These are phyloP conservation scores for Neopestalotiopsis rosae DNA, from an alignment of 2,329 filamentous ascomycete genomes.

Conservation along the genomic window DNA sequence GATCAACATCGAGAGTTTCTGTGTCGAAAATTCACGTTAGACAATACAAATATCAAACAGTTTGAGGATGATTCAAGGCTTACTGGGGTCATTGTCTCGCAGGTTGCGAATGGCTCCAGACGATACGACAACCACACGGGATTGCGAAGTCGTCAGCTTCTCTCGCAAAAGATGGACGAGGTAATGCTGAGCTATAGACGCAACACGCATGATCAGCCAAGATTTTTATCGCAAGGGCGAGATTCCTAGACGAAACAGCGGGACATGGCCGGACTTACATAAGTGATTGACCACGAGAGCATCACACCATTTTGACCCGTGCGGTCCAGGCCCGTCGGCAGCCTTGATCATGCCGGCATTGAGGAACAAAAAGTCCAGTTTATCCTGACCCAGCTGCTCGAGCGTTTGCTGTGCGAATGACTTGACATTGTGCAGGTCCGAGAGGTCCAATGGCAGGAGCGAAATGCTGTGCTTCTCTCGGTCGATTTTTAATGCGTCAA, in stretches of 20 bases:
- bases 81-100: slow-evolving; percentile 42
- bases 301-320: slow-evolving; percentile 56
- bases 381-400: slow-evolving; percentile 35
- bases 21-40: background rate
- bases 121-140: slow-evolving; percentile 56
- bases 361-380: slow-evolving; percentile 54
- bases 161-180: slow-evolving; percentile 54
- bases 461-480: slow-evolving; percentile 44
- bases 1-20: slow-evolving; percentile 28
- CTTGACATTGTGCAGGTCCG: slow-evolving; percentile 49
- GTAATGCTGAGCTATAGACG: slow-evolving; percentile 55
- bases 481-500: slow-evolving; percentile 48
- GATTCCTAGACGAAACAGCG: background rate
- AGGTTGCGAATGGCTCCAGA: slow-evolving; percentile 52
- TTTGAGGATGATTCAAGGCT: slow-evolving; percentile 17
- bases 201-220: background rate
- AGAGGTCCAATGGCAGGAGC: slow-evolving; percentile 54
- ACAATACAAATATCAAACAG: background rate
- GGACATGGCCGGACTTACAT: slow-evolving; percentile 40
- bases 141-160: slow-evolving; percentile 50
- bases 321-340: slow-evolving; percentile 39
- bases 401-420: slow-evolving; percentile 52
- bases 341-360: slow-evolving; percentile 52
- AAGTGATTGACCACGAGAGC: slow-evolving; percentile 57
- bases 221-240: background rate